Base-by-base conservation (phyloP, 2,329 filamentous ascomycete species). In the Ophiostoma tasmaniense region DNA sequence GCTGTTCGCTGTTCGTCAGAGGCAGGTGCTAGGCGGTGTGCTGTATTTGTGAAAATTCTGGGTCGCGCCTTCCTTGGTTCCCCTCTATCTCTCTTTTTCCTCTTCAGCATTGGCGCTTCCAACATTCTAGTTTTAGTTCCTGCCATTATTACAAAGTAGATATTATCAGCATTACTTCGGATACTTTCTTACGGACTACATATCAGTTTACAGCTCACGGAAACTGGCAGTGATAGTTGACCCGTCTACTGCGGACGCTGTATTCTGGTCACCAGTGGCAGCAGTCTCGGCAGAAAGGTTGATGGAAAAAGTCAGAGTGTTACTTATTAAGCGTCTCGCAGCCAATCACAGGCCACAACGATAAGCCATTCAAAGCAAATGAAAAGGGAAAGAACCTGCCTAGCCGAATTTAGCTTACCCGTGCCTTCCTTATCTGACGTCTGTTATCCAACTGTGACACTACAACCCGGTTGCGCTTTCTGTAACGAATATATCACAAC, bases 11-110 rank as follows among this genome's bases (percentile, higher is more conserved):
- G 33, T 22, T 6, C 17, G 35, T 50, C 10, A 39, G 39, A 37
- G 67, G 28, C 8, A 64, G 67, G 50, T 25, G 52, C 20, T 33
- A 65, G 52, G 64, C 64, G 68, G 55, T 61, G 55, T 61, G 55
- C 50, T 55, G 50, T 55, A 55, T 13, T 25, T 55, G 22, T 25
- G 50, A 25, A 25, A 55, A 25, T 10, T 30, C 25, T 30, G 25
- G 55, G 55, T 33, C 55, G 55, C 25, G 25, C 55, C 25, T 61
- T 28, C 55, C 22, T 59, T 30, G 5, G 11, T 30, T 10, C 55
- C 55, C 22, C 55, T 20, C 22, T 30, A 17, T 28, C 7, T 30
- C 25, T 61, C 25, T 61, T 30, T 30, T 30, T 30, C 25, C 25
- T 61, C 3, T 61, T 61, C 22, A 4, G 11, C 50, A 22, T 55